These are phyloP conservation scores for Echria macrotheca DNA, from an alignment of 495 filamentous ascomycete genomes.

Conservation along the genomic window DNA sequence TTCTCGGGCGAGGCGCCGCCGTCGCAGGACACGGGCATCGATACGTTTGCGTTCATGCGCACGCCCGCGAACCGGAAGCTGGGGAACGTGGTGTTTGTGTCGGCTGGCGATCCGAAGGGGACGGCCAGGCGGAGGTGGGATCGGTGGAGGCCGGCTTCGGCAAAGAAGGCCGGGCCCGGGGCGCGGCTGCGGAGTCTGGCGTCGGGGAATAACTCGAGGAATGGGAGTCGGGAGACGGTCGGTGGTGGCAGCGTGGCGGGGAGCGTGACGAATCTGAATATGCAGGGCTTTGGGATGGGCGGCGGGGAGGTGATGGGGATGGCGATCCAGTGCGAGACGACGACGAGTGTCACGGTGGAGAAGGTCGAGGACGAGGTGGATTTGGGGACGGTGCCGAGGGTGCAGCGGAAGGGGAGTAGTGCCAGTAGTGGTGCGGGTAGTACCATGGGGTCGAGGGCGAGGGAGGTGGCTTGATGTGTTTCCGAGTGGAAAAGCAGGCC, in stretches of 20 bases:
- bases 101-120: conserved; percentile 21
- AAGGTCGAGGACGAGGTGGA: conserved; percentile 16
- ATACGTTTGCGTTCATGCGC: conserved; percentile 46
- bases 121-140: conserved; percentile 19
- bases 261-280: too few relatives aligned
- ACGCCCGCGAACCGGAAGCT: conserved; percentile 28
- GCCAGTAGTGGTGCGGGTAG: neutral
- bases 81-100: conserved; percentile 37
- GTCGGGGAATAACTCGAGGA: conserved; percentile 15
- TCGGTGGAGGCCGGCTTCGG: conserved; percentile 12
- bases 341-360: conserved; percentile 38
- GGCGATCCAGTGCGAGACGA: conserved; percentile 41
- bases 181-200: conserved; percentile 13
- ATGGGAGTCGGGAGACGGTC: conserved; percentile 21
- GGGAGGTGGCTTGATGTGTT: too few relatives aligned
- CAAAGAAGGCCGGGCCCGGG: conserved; percentile 10
- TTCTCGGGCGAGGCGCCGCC: conserved; percentile 38
- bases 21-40: conserved; percentile 38
- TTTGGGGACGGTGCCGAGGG: neutral
- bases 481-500: too few relatives aligned
- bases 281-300: conserved; percentile 27
- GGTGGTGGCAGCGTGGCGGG: conserved; percentile 11
- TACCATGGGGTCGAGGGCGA: neutral
- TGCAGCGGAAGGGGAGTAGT: conserved; percentile 12
- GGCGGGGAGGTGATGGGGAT: conserved; percentile 22